Evolutionary conservation across 2,329 filamentous ascomycete genomes (phyloP).

Genomic region (Fusarium sp.): DNA sequence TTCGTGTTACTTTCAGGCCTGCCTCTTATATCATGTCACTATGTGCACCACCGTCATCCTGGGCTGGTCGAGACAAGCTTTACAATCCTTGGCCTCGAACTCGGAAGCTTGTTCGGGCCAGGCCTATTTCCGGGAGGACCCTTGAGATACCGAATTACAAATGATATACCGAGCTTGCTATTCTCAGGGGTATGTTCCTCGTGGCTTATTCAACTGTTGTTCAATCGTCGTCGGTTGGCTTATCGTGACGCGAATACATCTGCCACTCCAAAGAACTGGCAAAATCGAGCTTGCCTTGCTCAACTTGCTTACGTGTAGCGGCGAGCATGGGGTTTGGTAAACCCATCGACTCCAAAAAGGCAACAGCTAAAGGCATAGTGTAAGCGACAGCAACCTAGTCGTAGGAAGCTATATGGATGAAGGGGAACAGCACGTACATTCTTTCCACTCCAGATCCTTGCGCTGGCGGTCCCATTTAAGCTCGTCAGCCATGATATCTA

Average conservation of each 20-base stretch:
- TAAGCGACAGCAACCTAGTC: slow-evolving; percentile 12
- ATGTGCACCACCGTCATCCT: background rate
- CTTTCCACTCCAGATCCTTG: slow-evolving; percentile 85
- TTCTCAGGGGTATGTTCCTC: background rate
- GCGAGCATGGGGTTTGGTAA: slow-evolving; percentile 72
- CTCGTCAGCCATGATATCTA: slow-evolving; percentile 91
- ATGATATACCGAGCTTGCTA: background rate
- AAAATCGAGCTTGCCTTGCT: slow-evolving; percentile 72
- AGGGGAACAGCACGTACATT: slow-evolving; percentile 65
- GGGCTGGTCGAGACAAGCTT: slow-evolving; percentile 3
- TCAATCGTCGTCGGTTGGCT: slow-evolving; percentile 57
- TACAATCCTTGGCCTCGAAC: background rate
- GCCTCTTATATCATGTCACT: background rate
- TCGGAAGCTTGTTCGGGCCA: background rate
- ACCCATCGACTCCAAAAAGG: slow-evolving; percentile 76
- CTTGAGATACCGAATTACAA: background rate
- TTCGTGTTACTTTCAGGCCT: background rate
- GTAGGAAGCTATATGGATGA: slow-evolving; percentile 12
- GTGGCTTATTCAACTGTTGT: background rate
- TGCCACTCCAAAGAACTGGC: slow-evolving; percentile 71
- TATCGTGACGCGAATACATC: slow-evolving; percentile 74
- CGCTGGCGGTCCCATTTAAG: slow-evolving; percentile 81
- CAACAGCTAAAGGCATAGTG: slow-evolving; percentile 61
- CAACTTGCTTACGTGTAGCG: slow-evolving; percentile 72
- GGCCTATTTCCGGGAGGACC: background rate